phyloP scores from a whole-genome alignment of 2,329 filamentous ascomycete genomes.

The Zymoseptoria tritici region DNA sequence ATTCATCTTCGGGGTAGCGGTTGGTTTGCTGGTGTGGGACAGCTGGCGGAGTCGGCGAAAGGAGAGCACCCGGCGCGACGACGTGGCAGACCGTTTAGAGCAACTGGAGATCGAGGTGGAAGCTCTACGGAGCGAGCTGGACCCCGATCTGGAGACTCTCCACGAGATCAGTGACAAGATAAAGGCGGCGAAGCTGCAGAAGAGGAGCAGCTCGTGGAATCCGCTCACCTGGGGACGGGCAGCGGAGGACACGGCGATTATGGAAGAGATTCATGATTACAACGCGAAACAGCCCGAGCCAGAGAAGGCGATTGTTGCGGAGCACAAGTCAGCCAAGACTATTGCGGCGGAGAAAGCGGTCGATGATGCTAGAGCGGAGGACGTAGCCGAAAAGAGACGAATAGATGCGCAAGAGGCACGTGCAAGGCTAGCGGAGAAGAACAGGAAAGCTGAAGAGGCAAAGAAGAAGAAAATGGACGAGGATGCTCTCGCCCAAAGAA shows the following conservation, averaged over 20 bases:
- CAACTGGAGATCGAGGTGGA: slow-evolving; percentile 47
- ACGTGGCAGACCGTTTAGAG: slow-evolving; percentile 52
- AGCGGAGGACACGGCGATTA: slow-evolving; percentile 9
- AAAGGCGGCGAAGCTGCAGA: slow-evolving; percentile 19
- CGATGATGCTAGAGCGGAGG: neutral
- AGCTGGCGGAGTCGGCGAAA: slow-evolving; percentile 55
- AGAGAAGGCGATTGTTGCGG: slow-evolving; percentile 1
- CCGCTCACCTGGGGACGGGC: slow-evolving; percentile 21
- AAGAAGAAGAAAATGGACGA: neutral
- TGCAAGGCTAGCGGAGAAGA: neutral
- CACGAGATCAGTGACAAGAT: slow-evolving; percentile 34
- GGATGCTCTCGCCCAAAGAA: neutral
- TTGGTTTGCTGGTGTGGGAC: slow-evolving; percentile 55
- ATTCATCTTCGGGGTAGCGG: slow-evolving; percentile 59
- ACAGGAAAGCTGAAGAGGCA: neutral
- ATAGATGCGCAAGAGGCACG: neutral
- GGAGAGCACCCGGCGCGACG: slow-evolving; percentile 51
- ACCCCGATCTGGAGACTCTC: slow-evolving; percentile 25
- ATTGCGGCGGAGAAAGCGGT: slow-evolving; percentile 2
- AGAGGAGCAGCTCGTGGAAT: slow-evolving; percentile 25
- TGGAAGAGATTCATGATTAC: slow-evolving; percentile 9
- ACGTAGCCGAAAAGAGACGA: neutral
- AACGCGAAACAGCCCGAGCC: slow-evolving; percentile 7
- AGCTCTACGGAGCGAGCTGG: slow-evolving; percentile 28
- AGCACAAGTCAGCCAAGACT: slow-evolving; percentile 3